Evolutionary conservation across 148 eudicot genomes (phyloP), one percentile per base, ranked within the genome.

Genomic region (Fagopyrum tataricum): DNA sequence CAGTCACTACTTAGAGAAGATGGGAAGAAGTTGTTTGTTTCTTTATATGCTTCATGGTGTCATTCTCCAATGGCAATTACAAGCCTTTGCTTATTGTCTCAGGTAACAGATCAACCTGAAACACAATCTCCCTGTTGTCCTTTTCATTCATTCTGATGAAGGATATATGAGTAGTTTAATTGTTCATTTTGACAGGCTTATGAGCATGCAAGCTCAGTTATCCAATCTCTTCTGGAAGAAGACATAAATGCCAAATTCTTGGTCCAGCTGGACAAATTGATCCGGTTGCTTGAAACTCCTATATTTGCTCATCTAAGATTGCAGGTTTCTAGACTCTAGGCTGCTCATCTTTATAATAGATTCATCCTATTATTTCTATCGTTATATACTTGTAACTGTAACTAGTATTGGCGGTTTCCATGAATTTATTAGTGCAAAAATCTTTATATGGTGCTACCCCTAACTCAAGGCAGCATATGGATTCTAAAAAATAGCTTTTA

Each of bases 41-140:
- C 94, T 44, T 77, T 96, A 70, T 96, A 96, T 85, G 81, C 92
- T 70, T 90, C 99, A 17, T 96, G 99, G 99, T 83, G 92, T 80
- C 99, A 96, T 86, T 96, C 99, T 78, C 90, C 99, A 17, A 88
- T 87, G 95, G 99, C 99, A 47, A 89, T 90, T 44, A 85, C 87
- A 76, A 96, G 97, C 81, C 88, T 96, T 73, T 96, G 99, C 86
- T 85, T 96, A 75, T 85, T 96, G 76, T 89, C 99, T 85, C 99
- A 96, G 99, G 99, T 85, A 84, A 74, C 81, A 71, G 64, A 44
- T 24, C 70, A 69, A 77, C 70, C 5, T 70, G 39, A 9, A 69
- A 41, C 23, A 31, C 44, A 43, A 47, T 75, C 10, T 23, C 2
- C 21, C 39, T 31, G 37, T 47, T 67, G 4, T 70, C 44, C 71